Percentiles rank a stretch among this genome's conserved stretches.
Conservation (phyloP, 1,284 basidiomycete genomes). For the Wolfiporia cocos region DNA sequence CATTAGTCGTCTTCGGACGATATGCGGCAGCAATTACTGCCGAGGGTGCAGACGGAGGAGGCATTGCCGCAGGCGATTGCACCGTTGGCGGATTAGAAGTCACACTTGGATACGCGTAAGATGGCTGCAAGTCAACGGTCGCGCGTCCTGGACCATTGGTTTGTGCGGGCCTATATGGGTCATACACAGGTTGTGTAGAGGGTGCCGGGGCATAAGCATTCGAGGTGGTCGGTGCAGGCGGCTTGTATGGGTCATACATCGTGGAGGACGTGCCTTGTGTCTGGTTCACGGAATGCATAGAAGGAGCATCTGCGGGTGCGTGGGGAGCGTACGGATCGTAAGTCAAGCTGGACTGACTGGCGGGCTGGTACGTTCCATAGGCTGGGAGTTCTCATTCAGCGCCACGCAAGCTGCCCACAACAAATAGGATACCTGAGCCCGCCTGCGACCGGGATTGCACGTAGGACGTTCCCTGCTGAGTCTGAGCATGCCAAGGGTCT, state of each 20-base stretch:
- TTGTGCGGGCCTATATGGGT: slow-evolving; percentile 19
- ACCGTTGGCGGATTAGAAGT: background rate
- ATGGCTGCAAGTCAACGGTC: too few species aligned
- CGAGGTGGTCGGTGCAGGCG: slow-evolving; percentile 8
- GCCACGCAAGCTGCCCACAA: background rate
- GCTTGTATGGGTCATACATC: slow-evolving; percentile 16
- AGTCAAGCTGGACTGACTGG: slow-evolving; percentile 3
- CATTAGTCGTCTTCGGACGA: slow-evolving; percentile 62
- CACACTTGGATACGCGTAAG: background rate
- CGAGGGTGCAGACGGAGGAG: slow-evolving; percentile 27
- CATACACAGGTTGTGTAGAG: slow-evolving; percentile 10
- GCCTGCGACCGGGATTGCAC: slow-evolving; percentile 9
- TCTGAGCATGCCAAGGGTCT: slow-evolving; percentile 13
- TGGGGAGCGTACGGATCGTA: slow-evolving; percentile 15
- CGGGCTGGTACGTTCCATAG: slow-evolving; percentile 14
- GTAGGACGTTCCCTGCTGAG: slow-evolving; percentile 11
- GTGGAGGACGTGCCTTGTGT: slow-evolving; percentile 1
- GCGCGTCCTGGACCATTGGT: too few species aligned
- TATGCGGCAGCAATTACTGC: slow-evolving; percentile 34
- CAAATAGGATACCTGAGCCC: slow-evolving; percentile 11
- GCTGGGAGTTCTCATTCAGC: slow-evolving; percentile 4
- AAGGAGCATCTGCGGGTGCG: slow-evolving; percentile 10
- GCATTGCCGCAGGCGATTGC: slow-evolving; percentile 7
- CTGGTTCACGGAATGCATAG: slow-evolving; percentile 4
- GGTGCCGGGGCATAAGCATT: slow-evolving; percentile 4